phyloP scores from a whole-genome alignment of 176 grass and related monocot species.

The Bonia amplexicaulis region DNA sequence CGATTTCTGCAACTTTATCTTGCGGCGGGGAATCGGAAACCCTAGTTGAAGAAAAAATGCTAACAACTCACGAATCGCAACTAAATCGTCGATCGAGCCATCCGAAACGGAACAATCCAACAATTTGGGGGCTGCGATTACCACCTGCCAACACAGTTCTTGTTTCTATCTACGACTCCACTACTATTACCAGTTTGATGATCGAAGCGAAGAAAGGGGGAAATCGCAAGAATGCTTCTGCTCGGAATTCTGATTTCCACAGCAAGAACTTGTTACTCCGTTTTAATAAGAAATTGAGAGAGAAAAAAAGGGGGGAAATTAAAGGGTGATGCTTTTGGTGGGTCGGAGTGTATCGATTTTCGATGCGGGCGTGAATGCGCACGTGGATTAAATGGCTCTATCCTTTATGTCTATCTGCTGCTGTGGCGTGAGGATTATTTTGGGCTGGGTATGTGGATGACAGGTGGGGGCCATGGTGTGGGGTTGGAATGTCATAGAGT shows the following conservation, averaged over 20 bases:
- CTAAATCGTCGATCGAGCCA: slow-evolving; percentile 22
- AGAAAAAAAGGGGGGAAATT: neutral
- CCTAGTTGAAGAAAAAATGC: slow-evolving; percentile 6
- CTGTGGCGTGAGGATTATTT: neutral
- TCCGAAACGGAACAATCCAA: neutral
- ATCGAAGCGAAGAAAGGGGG: neutral
- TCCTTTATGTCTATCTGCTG: neutral
- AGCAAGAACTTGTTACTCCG: slow-evolving; percentile 9
- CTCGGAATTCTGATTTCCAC: slow-evolving; percentile 27
- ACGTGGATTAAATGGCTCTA: slow-evolving; percentile 33
- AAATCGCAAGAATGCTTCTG: neutral
- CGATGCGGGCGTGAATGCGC: slow-evolving; percentile 41
- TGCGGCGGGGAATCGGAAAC: slow-evolving; percentile 32
- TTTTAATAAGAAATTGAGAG: slow-evolving; percentile 7
- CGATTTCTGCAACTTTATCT: slow-evolving; percentile 26
- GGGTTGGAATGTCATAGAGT: neutral
- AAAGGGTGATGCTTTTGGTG: slow-evolving; percentile 35
- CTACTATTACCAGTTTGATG: neutral
- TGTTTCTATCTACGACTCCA: neutral
- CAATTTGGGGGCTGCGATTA: neutral
- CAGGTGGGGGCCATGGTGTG: neutral
- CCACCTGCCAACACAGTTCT: slow-evolving; percentile 5
- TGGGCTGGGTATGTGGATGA: neutral
- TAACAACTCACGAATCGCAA: slow-evolving; percentile 20
- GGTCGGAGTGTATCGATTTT: slow-evolving; percentile 37